Conservation (phyloP, 306 rosid genomes). For the Cicer judaicum region DNA sequence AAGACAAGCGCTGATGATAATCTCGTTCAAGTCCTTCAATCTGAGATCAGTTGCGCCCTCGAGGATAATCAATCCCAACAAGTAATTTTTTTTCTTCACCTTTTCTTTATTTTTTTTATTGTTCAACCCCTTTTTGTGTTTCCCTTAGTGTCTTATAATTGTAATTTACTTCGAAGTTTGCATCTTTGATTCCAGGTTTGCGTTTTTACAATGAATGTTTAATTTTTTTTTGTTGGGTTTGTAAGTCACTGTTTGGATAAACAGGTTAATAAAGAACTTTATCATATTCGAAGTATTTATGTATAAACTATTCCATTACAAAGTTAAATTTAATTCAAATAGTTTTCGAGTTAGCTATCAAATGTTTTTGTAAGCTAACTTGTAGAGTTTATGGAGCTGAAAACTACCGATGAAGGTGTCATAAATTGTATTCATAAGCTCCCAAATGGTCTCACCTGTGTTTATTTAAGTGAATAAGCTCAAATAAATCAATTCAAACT, state of each 20-base stretch:
- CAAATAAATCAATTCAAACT: too few species aligned
- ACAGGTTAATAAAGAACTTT: too few species aligned
- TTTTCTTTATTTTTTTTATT: not conserved
- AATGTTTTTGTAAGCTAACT: too few species aligned
- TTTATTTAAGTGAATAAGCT: too few species aligned
- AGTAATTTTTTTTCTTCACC: conserved; percentile 26
- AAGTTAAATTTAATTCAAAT: too few species aligned
- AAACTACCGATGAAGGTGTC: too few species aligned
- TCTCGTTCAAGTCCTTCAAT: conserved; percentile 53
- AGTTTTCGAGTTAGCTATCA: too few species aligned
- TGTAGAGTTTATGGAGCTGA: too few species aligned
- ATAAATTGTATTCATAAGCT: too few species aligned
- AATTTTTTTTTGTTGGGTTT: not conserved
- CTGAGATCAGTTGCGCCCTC: conserved; percentile 67
- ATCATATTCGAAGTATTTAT: too few species aligned
- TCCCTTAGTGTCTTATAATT: not conserved
- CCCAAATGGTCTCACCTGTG: too few species aligned
- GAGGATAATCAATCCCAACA: conserved; percentile 40
- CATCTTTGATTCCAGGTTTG: not conserved
- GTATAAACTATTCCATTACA: too few species aligned
- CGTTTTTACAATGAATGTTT: not conserved
- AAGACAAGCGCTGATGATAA: conserved; percentile 45
- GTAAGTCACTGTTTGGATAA: not conserved
- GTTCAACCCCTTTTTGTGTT: not conserved
- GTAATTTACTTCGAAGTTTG: not conserved